These are phyloP conservation scores for Tolypocladium inflatum DNA, from an alignment of 2,329 filamentous ascomycete genomes.

Conservation along the genomic window DNA sequence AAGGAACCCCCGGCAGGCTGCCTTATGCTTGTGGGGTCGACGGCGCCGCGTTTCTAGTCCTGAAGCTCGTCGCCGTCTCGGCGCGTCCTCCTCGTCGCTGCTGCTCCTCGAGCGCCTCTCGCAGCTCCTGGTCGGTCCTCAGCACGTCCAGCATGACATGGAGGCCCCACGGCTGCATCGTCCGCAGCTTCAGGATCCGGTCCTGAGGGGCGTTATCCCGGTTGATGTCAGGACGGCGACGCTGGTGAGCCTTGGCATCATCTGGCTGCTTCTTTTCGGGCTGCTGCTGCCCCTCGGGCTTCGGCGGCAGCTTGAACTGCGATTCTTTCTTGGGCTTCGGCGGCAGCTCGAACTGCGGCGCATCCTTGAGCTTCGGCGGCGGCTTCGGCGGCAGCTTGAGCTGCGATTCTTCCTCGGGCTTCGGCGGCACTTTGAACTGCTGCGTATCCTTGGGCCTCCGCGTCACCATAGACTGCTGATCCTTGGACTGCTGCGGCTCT, in stretches of 20 bases:
- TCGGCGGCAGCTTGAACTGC: background rate
- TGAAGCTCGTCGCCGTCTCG: background rate
- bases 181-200: conserved; percentile 8
- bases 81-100: background rate
- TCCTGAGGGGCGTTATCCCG: background rate
- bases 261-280: background rate
- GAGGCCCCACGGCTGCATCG: conserved; percentile 11
- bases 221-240: background rate
- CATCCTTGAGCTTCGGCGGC: too few relatives aligned
- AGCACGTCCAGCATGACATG: conserved; percentile 11
- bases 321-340: background rate
- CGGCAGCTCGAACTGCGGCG: too few relatives aligned
- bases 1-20: background rate
- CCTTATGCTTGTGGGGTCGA: background rate
- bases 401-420: background rate
- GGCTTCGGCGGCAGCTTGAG: background rate
- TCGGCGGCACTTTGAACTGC: background rate
- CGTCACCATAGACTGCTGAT: background rate
- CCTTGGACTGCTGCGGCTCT: background rate
- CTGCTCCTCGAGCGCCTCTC: background rate
- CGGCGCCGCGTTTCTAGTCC: background rate
- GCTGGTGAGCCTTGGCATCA: background rate
- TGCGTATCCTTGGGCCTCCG: background rate
- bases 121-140: conserved; percentile 6
- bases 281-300: background rate